These are phyloP conservation scores for Brachypodium distachyon DNA, from an alignment of 202 grass and related monocot genomes.

Conservation along the genomic window DNA sequence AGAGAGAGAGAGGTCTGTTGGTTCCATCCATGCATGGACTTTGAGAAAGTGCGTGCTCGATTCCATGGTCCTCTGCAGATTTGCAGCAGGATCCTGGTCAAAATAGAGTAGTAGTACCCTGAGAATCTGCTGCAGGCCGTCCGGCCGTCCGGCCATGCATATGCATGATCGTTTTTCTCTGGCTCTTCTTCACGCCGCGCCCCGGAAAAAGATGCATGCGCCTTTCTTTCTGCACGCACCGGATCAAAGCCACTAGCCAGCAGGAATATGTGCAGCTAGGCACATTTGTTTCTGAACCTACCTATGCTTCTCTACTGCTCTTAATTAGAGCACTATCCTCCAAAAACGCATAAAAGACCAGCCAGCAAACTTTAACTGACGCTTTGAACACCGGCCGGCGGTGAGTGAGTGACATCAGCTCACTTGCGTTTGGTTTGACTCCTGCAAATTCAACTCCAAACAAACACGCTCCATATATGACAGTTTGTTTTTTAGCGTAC, in stretches of 20 bases:
- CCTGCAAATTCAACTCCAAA: background rate
- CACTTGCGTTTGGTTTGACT: conserved; percentile 17
- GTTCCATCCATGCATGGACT: conserved; percentile 20
- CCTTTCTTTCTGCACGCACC: conserved; percentile 31
- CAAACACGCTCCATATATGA: background rate
- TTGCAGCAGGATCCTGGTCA: conserved; percentile 42
- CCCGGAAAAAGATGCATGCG: conserved; percentile 34
- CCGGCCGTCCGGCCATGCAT: conserved; percentile 5
- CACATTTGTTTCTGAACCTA: conserved; percentile 29
- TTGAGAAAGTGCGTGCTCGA: conserved; percentile 22
- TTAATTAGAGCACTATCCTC: background rate
- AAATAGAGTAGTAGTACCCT: conserved; percentile 24
- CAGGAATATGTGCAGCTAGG: background rate
- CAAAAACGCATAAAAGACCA: conserved; percentile 5
- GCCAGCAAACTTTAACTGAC: background rate
- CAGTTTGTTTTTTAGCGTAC: too few species aligned
- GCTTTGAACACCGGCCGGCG: background rate
- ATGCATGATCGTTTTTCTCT: conserved; percentile 4
- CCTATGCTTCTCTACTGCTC: background rate
- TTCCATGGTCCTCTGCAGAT: conserved; percentile 36
- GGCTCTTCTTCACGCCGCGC: background rate
- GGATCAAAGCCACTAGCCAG: background rate
- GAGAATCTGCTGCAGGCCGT: conserved; percentile 25
- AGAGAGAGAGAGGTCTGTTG: conserved; percentile 2
- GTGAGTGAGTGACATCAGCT: too few species aligned